These are phyloP conservation scores for Mycena floridula DNA, from an alignment of 768 basidiomycete genomes.

Conservation along the genomic window DNA sequence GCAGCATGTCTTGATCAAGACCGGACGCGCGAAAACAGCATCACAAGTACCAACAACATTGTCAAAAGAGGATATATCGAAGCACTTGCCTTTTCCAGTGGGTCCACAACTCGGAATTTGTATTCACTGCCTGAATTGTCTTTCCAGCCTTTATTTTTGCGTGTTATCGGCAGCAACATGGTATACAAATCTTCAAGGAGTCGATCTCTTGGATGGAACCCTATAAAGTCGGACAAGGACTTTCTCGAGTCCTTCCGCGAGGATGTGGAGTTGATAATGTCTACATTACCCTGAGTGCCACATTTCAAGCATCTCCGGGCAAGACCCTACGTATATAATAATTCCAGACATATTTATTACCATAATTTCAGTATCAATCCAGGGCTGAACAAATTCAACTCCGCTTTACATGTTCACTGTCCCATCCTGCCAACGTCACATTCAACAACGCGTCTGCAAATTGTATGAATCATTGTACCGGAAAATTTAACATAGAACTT, in stretches of 20 bases:
- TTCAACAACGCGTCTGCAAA: too few species aligned
- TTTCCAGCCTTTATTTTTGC: neutral
- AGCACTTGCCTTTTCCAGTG: slow-evolving; percentile 11
- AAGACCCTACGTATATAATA: too few species aligned
- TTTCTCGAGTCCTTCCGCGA: slow-evolving; percentile 13
- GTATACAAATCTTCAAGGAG: slow-evolving; percentile 17
- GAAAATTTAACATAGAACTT: too few species aligned
- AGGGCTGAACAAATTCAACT: too few species aligned
- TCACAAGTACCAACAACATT: slow-evolving; percentile 28
- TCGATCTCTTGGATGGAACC: slow-evolving; percentile 28
- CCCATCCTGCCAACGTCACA: too few species aligned
- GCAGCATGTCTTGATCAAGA: slow-evolving; percentile 7
- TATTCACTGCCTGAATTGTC: neutral
- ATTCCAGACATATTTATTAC: too few species aligned
- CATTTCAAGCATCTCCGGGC: too few species aligned
- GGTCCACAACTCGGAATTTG: neutral
- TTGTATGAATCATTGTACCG: too few species aligned
- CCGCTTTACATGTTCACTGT: too few species aligned
- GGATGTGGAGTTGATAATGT: too few species aligned
- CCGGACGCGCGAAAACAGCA: slow-evolving; percentile 18
- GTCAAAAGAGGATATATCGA: slow-evolving; percentile 20
- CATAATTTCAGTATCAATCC: too few species aligned
- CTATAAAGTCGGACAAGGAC: slow-evolving; percentile 23
- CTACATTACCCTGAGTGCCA: too few species aligned
- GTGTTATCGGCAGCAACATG: slow-evolving; percentile 12